Evolutionary conservation across 148 eudicot genomes (phyloP).

Genomic region (Amaranthus hypochondriacus): DNA sequence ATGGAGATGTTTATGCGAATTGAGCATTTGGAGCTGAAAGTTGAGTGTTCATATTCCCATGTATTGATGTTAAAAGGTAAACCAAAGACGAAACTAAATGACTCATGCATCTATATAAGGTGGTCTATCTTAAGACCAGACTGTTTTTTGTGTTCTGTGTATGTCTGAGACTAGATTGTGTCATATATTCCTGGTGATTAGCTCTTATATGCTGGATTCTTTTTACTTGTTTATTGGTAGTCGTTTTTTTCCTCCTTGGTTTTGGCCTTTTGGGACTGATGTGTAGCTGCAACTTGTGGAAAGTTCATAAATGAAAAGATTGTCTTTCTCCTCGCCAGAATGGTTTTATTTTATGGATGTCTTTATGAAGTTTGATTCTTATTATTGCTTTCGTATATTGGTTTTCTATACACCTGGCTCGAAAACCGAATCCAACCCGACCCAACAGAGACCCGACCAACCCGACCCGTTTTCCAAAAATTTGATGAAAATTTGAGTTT

Average conservation of each 20-base stretch:
- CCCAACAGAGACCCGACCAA: too few relatives aligned
- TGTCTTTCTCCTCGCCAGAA: background rate
- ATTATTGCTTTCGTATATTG: background rate
- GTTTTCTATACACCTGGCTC: background rate
- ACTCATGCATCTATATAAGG: background rate
- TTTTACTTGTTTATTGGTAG: background rate
- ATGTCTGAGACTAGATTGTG: background rate
- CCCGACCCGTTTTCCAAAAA: too few relatives aligned
- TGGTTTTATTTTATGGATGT: background rate
- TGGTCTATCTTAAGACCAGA: background rate
- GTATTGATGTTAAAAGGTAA: background rate
- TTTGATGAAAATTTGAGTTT: too few relatives aligned
- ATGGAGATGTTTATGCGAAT: too few relatives aligned
- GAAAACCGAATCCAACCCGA: too few relatives aligned
- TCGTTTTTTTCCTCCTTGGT: background rate
- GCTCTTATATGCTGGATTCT: background rate
- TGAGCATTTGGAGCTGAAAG: too few relatives aligned
- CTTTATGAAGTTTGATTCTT: background rate
- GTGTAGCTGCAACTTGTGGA: too few relatives aligned
- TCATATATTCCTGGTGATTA: background rate
- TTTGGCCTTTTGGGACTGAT: too few relatives aligned
- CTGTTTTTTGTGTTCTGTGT: too few relatives aligned
- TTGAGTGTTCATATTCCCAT: too few relatives aligned
- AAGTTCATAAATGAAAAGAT: background rate
- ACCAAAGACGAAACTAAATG: background rate